Conservation (phyloP, 108 stramenopile genomes). For the Discostella pseudostelligera region DNA sequence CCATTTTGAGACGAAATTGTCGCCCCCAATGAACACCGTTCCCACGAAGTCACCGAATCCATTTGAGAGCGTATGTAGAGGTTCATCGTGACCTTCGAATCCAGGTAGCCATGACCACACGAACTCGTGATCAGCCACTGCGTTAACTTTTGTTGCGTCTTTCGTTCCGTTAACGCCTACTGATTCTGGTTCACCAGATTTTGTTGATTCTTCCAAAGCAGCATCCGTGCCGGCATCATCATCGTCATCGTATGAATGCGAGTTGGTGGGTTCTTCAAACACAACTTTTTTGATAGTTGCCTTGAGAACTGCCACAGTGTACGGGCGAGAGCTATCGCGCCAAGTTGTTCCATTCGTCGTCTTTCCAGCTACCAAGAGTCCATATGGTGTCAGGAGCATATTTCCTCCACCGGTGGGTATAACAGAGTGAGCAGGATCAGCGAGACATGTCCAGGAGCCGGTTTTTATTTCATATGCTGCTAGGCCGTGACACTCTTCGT, state of each 20-base stretch:
- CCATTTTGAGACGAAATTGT: conserved; percentile 86
- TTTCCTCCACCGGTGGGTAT: conserved; percentile 82
- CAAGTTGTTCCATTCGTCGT: conserved; percentile 66
- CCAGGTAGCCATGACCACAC: conserved; percentile 96
- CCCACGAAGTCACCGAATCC: conserved; percentile 80
- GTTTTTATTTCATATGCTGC: conserved; percentile 84
- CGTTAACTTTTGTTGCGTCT: conserved; percentile 13
- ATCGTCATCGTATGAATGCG: conserved; percentile 31
- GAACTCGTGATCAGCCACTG: conserved; percentile 65
- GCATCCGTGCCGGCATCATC: neutral
- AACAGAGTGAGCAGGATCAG: conserved; percentile 78
- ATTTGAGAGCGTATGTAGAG: conserved; percentile 84
- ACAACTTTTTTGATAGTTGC: conserved; percentile 61
- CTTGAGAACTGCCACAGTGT: conserved; percentile 82
- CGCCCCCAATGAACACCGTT: conserved; percentile 89
- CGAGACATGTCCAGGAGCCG: conserved; percentile 84
- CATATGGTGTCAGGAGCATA: conserved; percentile 85
- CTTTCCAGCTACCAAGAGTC: conserved; percentile 87
- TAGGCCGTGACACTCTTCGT: conserved; percentile 63
- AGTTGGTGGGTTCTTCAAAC: conserved; percentile 12
- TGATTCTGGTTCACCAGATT: conserved; percentile 28
- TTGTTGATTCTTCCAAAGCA: neutral
- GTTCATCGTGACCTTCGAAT: conserved; percentile 87
- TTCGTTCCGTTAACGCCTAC: conserved; percentile 17
- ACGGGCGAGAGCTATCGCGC: conserved; percentile 67